These are phyloP conservation scores for Spongispora temasekensis DNA, from an alignment of 1,284 basidiomycete genomes.

Conservation along the genomic window DNA sequence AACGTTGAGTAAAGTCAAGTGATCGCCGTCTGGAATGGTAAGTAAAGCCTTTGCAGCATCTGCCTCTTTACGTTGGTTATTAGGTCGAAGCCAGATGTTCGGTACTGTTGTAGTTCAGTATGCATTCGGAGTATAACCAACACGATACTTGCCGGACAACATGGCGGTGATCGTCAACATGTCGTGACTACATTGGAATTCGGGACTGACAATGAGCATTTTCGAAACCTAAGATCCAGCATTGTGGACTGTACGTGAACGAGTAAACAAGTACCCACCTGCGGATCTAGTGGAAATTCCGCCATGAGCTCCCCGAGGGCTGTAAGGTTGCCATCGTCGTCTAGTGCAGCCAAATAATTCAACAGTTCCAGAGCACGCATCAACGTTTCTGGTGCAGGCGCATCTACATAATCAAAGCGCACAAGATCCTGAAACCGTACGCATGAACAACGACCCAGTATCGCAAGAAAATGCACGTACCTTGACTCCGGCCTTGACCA, in stretches of 20 bases:
- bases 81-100: constrained; percentile 91
- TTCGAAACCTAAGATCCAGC: constrained; percentile 71
- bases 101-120: constrained; percentile 62
- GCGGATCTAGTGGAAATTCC: constrained; percentile 97
- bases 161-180: constrained; percentile 95
- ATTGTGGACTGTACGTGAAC: neutral
- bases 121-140: constrained; percentile 3
- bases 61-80: constrained; percentile 85
- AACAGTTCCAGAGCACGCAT: constrained; percentile 97
- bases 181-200: constrained; percentile 96
- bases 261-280: constrained; percentile 48
- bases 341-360: constrained; percentile 90
- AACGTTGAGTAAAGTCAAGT: constrained; percentile 95
- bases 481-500: constrained; percentile 92
- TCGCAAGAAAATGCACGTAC: constrained; percentile 32
- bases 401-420: constrained; percentile 94
- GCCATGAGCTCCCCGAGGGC: constrained; percentile 92
- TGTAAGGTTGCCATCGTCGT: constrained; percentile 94
- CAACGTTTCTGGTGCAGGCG: constrained; percentile 95
- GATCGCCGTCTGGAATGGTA: constrained; percentile 94
- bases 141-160: constrained; percentile 71
- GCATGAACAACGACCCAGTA: constrained; percentile 5
- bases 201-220: constrained; percentile 91
- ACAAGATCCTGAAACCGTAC: constrained; percentile 70
- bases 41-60: constrained; percentile 91